These are phyloP conservation scores for Phoma herbarum DNA, from an alignment of 2,329 filamentous ascomycete species.

Conservation along the genomic window DNA sequence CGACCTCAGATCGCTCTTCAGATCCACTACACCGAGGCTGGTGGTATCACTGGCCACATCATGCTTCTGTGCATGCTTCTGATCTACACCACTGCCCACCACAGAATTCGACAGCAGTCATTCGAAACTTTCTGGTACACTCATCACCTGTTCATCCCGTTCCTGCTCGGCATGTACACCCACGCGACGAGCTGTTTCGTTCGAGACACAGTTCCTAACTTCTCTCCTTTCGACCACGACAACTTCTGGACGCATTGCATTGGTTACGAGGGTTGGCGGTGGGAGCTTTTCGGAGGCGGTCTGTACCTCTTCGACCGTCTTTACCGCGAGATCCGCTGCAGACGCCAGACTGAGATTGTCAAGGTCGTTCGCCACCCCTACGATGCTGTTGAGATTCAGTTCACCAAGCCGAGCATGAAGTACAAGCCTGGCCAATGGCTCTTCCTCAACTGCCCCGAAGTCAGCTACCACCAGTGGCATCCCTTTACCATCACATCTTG, in stretches of 20 bases:
- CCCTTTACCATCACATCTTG: conserved; percentile 99
- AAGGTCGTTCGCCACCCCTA: conserved; percentile 96
- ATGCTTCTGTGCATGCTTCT: conserved; percentile 99
- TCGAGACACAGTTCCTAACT: conserved; percentile 74
- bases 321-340: conserved; percentile 87
- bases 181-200: conserved; percentile 98
- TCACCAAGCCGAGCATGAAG: conserved; percentile 93
- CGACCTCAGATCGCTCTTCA: conserved; percentile 82
- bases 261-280: conserved; percentile 95
- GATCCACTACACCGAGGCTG: conserved; percentile 89
- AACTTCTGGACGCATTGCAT: conserved; percentile 92
- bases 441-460: conserved; percentile 89
- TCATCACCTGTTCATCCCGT: conserved; percentile 97
- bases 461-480: conserved; percentile 94
- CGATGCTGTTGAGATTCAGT: conserved; percentile 96
- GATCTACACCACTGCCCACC: conserved; percentile 96
- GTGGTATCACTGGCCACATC: conserved; percentile 93
- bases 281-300: conserved; percentile 87
- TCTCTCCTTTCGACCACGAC: conserved; percentile 84
- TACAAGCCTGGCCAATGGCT: conserved; percentile 99
- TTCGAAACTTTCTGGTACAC: conserved; percentile 99
- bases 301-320: conserved; percentile 88
- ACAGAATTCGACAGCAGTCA: conserved; percentile 92
- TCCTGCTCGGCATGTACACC: conserved; percentile 91
- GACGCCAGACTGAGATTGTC: conserved; percentile 86